Conservation (phyloP, 2,329 filamentous ascomycete species). For the Aspergillus vadensis region DNA sequence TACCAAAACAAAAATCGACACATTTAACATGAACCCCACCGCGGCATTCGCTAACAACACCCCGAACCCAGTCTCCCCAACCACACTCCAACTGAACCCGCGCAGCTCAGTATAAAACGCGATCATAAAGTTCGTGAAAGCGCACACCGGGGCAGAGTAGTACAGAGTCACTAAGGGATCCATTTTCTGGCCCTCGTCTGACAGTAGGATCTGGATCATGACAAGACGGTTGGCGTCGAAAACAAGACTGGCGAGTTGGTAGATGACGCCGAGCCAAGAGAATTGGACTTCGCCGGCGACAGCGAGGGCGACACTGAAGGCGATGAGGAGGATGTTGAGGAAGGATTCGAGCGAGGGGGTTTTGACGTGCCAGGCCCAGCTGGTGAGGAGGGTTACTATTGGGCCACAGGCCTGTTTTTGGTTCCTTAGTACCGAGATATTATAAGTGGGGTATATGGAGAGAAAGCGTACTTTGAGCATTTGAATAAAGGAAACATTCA, state of each 20-base stretch:
- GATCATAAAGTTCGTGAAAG: slow-evolving; percentile 71
- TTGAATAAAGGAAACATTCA: slow-evolving; percentile 94
- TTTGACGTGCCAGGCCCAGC: slow-evolving; percentile 79
- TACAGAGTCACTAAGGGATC: slow-evolving; percentile 83
- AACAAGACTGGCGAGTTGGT: slow-evolving; percentile 69
- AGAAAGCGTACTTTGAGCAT: slow-evolving; percentile 94
- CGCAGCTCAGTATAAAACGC: slow-evolving; percentile 66
- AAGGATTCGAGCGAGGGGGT: slow-evolving; percentile 79
- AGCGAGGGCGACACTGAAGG: slow-evolving; percentile 86
- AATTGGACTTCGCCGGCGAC: slow-evolving; percentile 93
- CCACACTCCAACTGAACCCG: slow-evolving; percentile 42
- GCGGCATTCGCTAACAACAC: slow-evolving; percentile 68
- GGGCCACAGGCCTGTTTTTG: slow-evolving; percentile 84
- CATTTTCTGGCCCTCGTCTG: slow-evolving; percentile 75
- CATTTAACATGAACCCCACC: slow-evolving; percentile 75
- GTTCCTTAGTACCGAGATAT: not conserved
- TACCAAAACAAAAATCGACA: slow-evolving; percentile 79
- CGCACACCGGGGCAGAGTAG: slow-evolving; percentile 82
- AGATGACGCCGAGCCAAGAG: slow-evolving; percentile 59
- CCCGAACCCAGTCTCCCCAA: slow-evolving; percentile 42
- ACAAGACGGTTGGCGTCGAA: slow-evolving; percentile 78
- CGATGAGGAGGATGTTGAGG: slow-evolving; percentile 87
- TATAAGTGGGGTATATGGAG: too few relatives aligned
- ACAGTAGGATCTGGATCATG: slow-evolving; percentile 78
- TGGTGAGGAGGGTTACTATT: slow-evolving; percentile 82